Conservation (phyloP, 768 basidiomycete species). For the Leccinum subgranulosum region DNA sequence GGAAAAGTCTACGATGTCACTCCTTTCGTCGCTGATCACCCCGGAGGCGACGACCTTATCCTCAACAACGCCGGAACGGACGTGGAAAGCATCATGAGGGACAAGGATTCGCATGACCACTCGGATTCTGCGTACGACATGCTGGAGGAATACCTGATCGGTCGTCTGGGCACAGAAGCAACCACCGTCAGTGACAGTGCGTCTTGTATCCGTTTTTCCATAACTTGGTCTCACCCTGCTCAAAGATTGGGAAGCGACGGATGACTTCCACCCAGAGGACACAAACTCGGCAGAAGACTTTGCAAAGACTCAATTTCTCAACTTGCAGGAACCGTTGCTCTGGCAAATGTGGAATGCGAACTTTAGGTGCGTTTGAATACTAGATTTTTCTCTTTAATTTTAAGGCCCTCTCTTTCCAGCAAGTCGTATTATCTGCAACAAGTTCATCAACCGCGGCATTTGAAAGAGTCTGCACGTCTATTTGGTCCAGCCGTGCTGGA, state of each 20-base stretch:
- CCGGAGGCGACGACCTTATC: constrained; percentile 92
- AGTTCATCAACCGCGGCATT: constrained; percentile 93
- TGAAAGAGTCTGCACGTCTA: constrained; percentile 78
- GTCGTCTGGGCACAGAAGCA: constrained; percentile 73
- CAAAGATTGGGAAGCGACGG: constrained; percentile 84
- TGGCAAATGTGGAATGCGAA: constrained; percentile 85
- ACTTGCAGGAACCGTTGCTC: constrained; percentile 80
- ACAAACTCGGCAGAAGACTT: constrained; percentile 81
- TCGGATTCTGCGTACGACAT: constrained; percentile 90
- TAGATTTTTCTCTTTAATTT: not conserved
- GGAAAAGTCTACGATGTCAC: constrained; percentile 93
- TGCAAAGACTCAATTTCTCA: constrained; percentile 87
- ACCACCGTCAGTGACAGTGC: constrained; percentile 75
- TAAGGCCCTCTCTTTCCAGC: constrained; percentile 35
- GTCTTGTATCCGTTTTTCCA: constrained; percentile 24
- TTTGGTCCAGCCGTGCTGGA: constrained; percentile 84
- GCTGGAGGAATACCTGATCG: constrained; percentile 84
- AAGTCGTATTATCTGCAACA: constrained; percentile 96
- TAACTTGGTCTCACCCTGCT: constrained; percentile 6
- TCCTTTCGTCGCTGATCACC: constrained; percentile 80
- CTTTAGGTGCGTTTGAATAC: constrained; percentile 56
- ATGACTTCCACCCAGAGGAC: constrained; percentile 89
- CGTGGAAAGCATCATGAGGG: constrained; percentile 76
- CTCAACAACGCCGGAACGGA: constrained; percentile 82
- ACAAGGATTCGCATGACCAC: constrained; percentile 80